Evolutionary conservation across 2,329 filamentous ascomycete species (phyloP).

Genomic region (Pseudogymnoascus sp.): DNA sequence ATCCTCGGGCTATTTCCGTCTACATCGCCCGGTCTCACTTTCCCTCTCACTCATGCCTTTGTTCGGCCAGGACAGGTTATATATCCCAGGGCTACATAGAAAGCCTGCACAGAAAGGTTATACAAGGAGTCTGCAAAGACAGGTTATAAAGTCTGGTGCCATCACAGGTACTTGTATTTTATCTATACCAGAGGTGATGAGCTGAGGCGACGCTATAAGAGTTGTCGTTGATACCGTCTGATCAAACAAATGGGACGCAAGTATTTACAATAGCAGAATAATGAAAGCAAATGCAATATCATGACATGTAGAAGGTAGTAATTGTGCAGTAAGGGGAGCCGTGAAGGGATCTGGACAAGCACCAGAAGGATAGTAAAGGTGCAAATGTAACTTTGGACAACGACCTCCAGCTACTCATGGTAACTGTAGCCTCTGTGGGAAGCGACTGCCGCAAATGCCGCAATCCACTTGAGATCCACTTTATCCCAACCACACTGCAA

Average conservation of each 20-base stretch:
- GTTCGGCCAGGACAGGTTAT: no score
- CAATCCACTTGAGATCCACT: constrained; percentile 1
- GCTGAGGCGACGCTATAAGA: background rate
- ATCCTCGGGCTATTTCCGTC: no score
- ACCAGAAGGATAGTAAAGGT: background rate
- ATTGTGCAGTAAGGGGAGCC: no score
- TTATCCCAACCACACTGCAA: constrained; percentile 4
- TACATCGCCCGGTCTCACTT: no score
- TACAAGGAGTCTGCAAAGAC: no score
- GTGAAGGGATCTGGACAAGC: background rate
- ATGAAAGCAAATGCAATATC: background rate
- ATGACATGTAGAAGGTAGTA: background rate
- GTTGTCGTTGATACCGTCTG: background rate
- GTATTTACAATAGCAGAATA: background rate
- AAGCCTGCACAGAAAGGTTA: no score
- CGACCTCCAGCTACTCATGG: background rate
- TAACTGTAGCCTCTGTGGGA: background rate
- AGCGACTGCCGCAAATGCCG: background rate
- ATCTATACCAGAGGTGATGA: background rate
- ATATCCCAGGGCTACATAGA: no score
- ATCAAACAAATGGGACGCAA: background rate
- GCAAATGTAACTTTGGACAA: background rate
- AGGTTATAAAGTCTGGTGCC: no score
- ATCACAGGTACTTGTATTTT: background rate
- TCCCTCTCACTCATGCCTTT: no score